Percentiles rank a stretch among this genome's conserved stretches.
Conservation (phyloP, 805 yeast species). For the Candida nanaspora region DNA sequence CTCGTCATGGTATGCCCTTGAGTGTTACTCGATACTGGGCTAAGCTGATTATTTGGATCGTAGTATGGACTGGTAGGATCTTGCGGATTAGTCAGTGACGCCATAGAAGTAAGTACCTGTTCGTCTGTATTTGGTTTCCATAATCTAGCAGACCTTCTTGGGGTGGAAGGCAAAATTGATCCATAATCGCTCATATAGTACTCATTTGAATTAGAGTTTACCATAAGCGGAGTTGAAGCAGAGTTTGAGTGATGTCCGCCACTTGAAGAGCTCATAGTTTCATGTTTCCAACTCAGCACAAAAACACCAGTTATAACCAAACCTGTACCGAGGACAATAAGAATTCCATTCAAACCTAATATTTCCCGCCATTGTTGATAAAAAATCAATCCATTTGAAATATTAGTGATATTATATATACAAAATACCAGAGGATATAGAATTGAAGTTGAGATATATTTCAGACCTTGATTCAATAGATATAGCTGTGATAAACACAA, state of each 20-base stretch:
- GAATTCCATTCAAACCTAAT: conserved; percentile 25
- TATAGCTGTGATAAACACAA: conserved; percentile 68
- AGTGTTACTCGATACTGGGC: not conserved
- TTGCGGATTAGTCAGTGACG: conserved; percentile 12
- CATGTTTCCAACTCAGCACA: conserved; percentile 48
- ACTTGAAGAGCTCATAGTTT: conserved; percentile 6
- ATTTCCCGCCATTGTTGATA: conserved; percentile 42
- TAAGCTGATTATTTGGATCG: conserved; percentile 6
- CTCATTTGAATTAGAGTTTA: not conserved
- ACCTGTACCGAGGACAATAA: conserved; percentile 37
- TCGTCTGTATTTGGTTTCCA: conserved; percentile 4
- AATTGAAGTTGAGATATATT: conserved; percentile 64
- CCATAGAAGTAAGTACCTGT: conserved; percentile 12
- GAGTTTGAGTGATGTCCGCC: not conserved
- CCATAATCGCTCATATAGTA: conserved; percentile 2
- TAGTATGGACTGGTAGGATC: conserved; percentile 18
- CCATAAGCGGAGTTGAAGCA: conserved; percentile 24
- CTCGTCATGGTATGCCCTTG: not conserved
- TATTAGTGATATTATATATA: conserved; percentile 66
- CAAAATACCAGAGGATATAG: conserved; percentile 83
- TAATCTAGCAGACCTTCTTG: conserved; percentile 9
- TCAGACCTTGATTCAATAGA: conserved; percentile 67
- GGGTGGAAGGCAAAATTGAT: conserved; percentile 8
- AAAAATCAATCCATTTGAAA: conserved; percentile 57
- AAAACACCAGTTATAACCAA: conserved; percentile 64